These are phyloP conservation scores for Aureobasidium mangrovei DNA, from an alignment of 2,329 filamentous ascomycete species.

Conservation along the genomic window DNA sequence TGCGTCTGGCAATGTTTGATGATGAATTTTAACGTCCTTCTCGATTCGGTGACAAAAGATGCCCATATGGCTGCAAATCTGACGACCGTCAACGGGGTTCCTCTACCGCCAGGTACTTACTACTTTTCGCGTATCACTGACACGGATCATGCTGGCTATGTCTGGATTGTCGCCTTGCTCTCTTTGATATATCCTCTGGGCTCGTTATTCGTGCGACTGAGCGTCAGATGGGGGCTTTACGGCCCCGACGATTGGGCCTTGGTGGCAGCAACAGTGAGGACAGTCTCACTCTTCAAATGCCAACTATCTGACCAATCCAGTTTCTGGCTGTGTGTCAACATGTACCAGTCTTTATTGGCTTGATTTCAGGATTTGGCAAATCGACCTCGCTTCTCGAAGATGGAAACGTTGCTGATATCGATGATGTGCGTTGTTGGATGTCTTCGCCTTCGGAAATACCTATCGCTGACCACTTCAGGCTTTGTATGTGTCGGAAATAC, in stretches of 20 bases:
- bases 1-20: background rate
- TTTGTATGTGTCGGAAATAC: background rate
- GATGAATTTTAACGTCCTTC: background rate
- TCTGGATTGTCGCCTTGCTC: conserved; percentile 11
- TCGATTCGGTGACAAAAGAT: background rate
- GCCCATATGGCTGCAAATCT: conserved; percentile 3
- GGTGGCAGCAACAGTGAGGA: conserved; percentile 8
- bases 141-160: conserved; percentile 13
- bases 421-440: background rate
- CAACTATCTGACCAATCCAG: background rate
- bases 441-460: background rate
- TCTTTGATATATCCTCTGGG: conserved; percentile 10
- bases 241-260: conserved; percentile 12
- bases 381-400: background rate
- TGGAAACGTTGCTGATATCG: background rate
- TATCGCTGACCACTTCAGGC: background rate
- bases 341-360: conserved; percentile 2
- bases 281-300: background rate
- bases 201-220: background rate
- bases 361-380: conserved; percentile 7
- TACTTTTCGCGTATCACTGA: conserved; percentile 14
- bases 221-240: conserved; percentile 3
- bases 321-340: conserved; percentile 6
- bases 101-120: conserved; percentile 7
- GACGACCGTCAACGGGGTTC: conserved; percentile 6